phyloP scores from a whole-genome alignment of 2,329 filamentous ascomycete genomes.

The Cladosporium sp. region DNA sequence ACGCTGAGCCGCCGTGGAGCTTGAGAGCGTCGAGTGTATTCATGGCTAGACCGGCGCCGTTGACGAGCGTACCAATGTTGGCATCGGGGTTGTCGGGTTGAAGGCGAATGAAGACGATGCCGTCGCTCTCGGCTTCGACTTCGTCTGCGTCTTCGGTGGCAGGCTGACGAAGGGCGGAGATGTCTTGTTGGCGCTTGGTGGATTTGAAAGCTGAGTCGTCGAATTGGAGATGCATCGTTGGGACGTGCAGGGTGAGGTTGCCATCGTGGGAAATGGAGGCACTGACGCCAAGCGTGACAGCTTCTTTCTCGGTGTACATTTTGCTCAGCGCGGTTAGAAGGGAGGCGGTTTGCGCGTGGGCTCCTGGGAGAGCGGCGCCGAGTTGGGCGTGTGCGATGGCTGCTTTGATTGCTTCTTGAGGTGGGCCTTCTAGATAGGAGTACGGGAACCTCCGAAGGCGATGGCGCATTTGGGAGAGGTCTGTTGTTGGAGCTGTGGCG shows the following conservation, averaged over 20 bases:
- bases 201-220: constrained; percentile 67
- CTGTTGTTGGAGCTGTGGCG: constrained; percentile 52
- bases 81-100: constrained; percentile 41
- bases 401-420: constrained; percentile 35
- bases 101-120: constrained; percentile 74
- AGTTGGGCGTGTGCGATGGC: constrained; percentile 53
- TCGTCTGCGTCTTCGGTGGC: constrained; percentile 53
- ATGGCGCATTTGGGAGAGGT: constrained; percentile 39
- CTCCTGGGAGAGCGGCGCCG: constrained; percentile 39
- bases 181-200: constrained; percentile 55
- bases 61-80: constrained; percentile 78
- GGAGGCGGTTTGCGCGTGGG: constrained; percentile 42
- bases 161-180: constrained; percentile 55
- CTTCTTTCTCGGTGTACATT: constrained; percentile 63
- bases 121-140: constrained; percentile 60
- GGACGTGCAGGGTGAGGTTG: constrained; percentile 45
- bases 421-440: constrained; percentile 49
- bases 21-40: constrained; percentile 80
- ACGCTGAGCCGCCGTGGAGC: constrained; percentile 61
- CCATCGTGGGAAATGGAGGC: constrained; percentile 38
- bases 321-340: constrained; percentile 53
- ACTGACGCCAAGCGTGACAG: constrained; percentile 55
- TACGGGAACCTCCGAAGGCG: constrained; percentile 58
- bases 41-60: constrained; percentile 86
- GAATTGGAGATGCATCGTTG: constrained; percentile 58